Evolutionary conservation across 352 stramenopile genomes (phyloP).

Genomic region (Pythium rhizo-oryzae): DNA sequence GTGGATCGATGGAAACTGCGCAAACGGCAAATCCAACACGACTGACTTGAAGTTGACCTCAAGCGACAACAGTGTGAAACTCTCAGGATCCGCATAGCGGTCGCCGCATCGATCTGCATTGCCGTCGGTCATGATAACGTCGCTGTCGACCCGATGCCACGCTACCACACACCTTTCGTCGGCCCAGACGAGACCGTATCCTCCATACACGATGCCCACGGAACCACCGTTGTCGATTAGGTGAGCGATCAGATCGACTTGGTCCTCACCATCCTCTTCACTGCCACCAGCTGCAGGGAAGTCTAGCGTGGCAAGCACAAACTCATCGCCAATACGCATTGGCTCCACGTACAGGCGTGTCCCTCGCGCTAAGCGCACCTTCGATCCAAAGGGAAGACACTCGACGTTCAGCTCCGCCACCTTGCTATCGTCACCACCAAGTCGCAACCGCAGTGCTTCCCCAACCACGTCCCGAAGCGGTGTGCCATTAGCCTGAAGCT

Average conservation of each 20-base stretch:
- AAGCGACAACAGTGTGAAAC: not conserved
- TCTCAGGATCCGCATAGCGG: not conserved
- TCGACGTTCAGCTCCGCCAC: not conserved
- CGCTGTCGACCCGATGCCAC: not conserved
- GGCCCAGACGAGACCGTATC: slow-evolving; percentile 3
- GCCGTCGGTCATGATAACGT: slow-evolving; percentile 3
- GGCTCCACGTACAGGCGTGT: slow-evolving; percentile 5
- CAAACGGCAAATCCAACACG: not conserved
- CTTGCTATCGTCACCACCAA: not conserved
- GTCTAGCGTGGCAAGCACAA: not conserved
- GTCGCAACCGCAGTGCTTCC: not conserved
- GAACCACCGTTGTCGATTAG: not conserved
- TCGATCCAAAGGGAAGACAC: not conserved
- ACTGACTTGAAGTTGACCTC: not conserved
- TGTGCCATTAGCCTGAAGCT: not conserved
- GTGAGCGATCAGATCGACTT: not conserved
- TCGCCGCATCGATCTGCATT: not conserved
- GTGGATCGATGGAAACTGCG: not conserved
- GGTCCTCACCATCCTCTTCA: not conserved
- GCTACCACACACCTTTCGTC: not conserved
- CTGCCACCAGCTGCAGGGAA: not conserved
- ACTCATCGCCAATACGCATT: not conserved
- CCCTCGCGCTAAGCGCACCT: not conserved
- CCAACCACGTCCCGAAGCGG: slow-evolving; percentile 9
- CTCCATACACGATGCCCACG: slow-evolving; percentile 3